A percentile compares a stretch with the other conserved stretches of the same genome.
Evolutionary conservation across 805 yeast species (phyloP).

Genomic region (Candida suzukii): DNA sequence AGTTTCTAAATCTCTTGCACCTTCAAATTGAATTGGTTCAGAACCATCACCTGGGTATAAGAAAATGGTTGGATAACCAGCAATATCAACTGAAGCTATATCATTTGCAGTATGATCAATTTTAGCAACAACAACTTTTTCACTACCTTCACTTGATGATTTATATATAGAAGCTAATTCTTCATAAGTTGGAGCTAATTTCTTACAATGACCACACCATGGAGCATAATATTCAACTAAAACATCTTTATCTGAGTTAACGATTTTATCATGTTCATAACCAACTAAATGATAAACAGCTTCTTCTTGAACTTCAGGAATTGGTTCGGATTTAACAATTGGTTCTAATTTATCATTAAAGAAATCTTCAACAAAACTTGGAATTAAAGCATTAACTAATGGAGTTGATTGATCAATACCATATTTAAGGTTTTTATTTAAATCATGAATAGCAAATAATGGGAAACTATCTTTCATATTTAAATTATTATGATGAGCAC

Average conservation of each 20-base stretch:
- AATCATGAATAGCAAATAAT: constrained; percentile 81
- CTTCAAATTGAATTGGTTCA: constrained; percentile 58
- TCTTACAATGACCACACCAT: constrained; percentile 97
- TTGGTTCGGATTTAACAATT: constrained; percentile 74
- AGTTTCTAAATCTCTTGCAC: constrained; percentile 67
- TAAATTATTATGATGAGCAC: constrained; percentile 80
- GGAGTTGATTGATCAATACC: constrained; percentile 58
- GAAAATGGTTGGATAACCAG: constrained; percentile 89
- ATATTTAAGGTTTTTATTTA: constrained; percentile 61
- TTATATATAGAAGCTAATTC: constrained; percentile 71
- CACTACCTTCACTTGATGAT: constrained; percentile 38
- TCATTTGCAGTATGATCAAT: constrained; percentile 89
- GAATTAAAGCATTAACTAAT: constrained; percentile 47
- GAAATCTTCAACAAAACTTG: constrained; percentile 57
- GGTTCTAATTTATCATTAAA: constrained; percentile 61
- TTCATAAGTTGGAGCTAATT: constrained; percentile 80
- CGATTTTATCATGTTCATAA: constrained; percentile 66
- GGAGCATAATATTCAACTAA: constrained; percentile 92
- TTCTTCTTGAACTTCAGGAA: constrained; percentile 77
- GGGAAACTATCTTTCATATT: constrained; percentile 86
- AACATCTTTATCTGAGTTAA: constrained; percentile 59
- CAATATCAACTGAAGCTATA: constrained; percentile 62
- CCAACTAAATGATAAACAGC: constrained; percentile 72
- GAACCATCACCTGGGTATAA: constrained; percentile 81
- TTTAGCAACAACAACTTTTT: constrained; percentile 70